Conservation (phyloP, 352 stramenopile genomes). For the Plasmopara viticola region DNA sequence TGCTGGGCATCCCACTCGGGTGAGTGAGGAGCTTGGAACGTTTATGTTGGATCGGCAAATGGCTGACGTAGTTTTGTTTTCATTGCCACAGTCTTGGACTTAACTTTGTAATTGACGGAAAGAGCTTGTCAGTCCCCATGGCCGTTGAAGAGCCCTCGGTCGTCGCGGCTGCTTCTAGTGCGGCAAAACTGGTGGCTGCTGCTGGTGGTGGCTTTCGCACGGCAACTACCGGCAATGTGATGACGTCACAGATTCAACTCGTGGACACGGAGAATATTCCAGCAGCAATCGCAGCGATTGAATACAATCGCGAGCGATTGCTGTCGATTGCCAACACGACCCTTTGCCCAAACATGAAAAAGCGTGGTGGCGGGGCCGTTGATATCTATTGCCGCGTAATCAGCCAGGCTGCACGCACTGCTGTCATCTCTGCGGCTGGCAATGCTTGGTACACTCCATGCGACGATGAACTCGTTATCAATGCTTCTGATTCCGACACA, state of each 20-base stretch:
- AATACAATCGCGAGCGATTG: conserved; percentile 44
- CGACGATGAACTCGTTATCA: conserved; percentile 46
- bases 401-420: conserved; percentile 32
- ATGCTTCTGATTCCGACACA: conserved; percentile 26
- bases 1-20: conserved; percentile 78
- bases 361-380: conserved; percentile 67
- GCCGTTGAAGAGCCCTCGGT: conserved; percentile 83
- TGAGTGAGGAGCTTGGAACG: conserved; percentile 15
- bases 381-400: conserved; percentile 81
- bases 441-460: conserved; percentile 57
- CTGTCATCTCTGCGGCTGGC: conserved; percentile 12
- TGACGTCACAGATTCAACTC: conserved; percentile 84
- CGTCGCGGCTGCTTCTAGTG: conserved; percentile 75
- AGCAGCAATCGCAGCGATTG: conserved; percentile 45
- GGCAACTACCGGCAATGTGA: conserved; percentile 73
- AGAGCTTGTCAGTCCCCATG: conserved; percentile 74
- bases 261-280: conserved; percentile 63
- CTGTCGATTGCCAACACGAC: conserved; percentile 68
- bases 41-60: neutral
- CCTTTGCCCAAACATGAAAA: conserved; percentile 82
- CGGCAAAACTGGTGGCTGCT: conserved; percentile 72
- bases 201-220: conserved; percentile 69
- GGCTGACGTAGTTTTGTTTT: conserved; percentile 3
- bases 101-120: conserved; percentile 84
- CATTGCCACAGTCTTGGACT: conserved; percentile 43